Conservation (phyloP, 352 stramenopile genomes). For the Phytophthora quininea region DNA sequence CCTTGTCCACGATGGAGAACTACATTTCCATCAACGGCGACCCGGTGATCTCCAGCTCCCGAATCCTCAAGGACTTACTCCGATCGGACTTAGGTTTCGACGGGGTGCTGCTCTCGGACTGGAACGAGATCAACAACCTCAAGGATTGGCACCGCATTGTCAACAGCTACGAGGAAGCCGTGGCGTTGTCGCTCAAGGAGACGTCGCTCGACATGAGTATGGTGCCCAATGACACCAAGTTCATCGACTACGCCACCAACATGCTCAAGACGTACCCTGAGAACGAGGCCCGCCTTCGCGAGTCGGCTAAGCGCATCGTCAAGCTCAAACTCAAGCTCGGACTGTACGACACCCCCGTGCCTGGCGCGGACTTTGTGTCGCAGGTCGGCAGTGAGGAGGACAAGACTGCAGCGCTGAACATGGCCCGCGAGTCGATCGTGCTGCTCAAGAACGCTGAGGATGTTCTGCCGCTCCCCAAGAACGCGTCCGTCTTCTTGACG, state of each 20-base stretch:
- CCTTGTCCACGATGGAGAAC: constrained; percentile 91
- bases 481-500: constrained; percentile 57
- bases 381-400: constrained; percentile 53
- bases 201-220: constrained; percentile 92
- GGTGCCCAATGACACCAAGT: constrained; percentile 55
- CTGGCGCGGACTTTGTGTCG: constrained; percentile 41
- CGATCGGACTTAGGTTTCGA: constrained; percentile 81
- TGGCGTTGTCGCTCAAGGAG: constrained; percentile 66
- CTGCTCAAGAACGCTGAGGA: constrained; percentile 78
- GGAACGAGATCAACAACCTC: constrained; percentile 91
- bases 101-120: constrained; percentile 90
- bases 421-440: constrained; percentile 79
- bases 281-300: constrained; percentile 45
- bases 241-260: constrained; percentile 51
- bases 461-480: constrained; percentile 49
- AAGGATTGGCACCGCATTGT: constrained; percentile 60
- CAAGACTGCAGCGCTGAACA: constrained; percentile 48
- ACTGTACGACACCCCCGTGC: constrained; percentile 67
- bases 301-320: constrained; percentile 64
- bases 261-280: constrained; percentile 43
- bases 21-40: constrained; percentile 93
- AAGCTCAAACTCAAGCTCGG: constrained; percentile 71
- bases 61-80: constrained; percentile 79
- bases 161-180: constrained; percentile 46
- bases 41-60: constrained; percentile 79